phyloP scores from a whole-genome alignment of 148 eudicot species.

The Camellia granthamiana region DNA sequence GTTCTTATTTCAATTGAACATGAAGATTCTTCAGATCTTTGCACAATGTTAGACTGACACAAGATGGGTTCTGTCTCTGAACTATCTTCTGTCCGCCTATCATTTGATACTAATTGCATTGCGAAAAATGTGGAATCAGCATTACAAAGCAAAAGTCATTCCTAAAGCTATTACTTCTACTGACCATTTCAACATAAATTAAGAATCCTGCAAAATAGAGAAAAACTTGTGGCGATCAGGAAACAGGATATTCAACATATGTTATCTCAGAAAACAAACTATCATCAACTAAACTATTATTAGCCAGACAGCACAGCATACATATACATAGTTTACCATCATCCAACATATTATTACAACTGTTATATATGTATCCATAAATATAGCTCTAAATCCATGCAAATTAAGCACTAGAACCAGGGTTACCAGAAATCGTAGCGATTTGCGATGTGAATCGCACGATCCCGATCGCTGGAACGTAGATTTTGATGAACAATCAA shows the following conservation, averaged over 20 bases:
- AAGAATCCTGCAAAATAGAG: conserved; percentile 40
- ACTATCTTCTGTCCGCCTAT: conserved; percentile 47
- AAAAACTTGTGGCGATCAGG: conserved; percentile 11
- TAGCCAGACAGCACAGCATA: background rate
- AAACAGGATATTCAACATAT: background rate
- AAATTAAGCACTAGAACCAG: too few species aligned
- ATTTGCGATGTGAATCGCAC: too few species aligned
- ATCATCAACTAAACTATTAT: too few species aligned
- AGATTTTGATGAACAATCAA: too few species aligned
- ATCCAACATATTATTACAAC: background rate
- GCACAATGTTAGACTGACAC: conserved; percentile 36
- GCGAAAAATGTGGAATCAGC: conserved; percentile 28
- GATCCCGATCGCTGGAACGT: too few species aligned
- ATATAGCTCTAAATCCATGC: too few species aligned
- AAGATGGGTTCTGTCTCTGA: conserved; percentile 94
- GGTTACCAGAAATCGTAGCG: too few species aligned
- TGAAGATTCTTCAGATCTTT: conserved; percentile 48
- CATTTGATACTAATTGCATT: conserved; percentile 75
- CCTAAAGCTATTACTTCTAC: conserved; percentile 26
- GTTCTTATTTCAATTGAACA: conserved; percentile 73
- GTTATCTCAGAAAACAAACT: background rate
- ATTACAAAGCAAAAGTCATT: conserved; percentile 40
- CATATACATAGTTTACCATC: background rate
- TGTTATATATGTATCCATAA: too few species aligned
- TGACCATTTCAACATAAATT: conserved; percentile 47